phyloP scores from a whole-genome alignment of 352 stramenopile species.

The Phytophthora syringae region DNA sequence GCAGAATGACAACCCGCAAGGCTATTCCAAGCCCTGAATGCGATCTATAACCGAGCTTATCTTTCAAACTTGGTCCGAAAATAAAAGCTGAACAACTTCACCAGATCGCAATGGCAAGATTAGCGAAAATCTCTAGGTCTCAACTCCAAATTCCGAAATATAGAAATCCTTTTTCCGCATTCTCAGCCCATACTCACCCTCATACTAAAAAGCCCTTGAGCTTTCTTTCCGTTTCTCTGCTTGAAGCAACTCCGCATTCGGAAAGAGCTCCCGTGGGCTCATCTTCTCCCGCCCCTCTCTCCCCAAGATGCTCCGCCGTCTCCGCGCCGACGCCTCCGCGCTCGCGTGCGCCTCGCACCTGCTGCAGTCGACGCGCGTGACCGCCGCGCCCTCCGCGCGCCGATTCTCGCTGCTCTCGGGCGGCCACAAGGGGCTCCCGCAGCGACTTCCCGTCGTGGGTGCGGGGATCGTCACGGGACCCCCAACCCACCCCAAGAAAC shows the following conservation, averaged over 20 bases:
- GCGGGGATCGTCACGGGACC: slow-evolving; percentile 22
- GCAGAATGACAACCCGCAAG: too few relatives aligned
- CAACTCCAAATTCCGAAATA: background rate
- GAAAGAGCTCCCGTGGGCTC: slow-evolving; percentile 16
- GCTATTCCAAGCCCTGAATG: too few relatives aligned
- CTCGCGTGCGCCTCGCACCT: slow-evolving; percentile 23
- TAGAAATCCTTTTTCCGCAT: background rate
- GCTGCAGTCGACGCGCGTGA: slow-evolving; percentile 17
- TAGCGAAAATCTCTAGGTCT: too few relatives aligned
- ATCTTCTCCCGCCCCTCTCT: background rate
- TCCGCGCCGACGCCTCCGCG: slow-evolving; percentile 13
- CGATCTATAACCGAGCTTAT: too few relatives aligned
- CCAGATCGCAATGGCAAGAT: too few relatives aligned
- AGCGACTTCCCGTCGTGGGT: slow-evolving; percentile 4
- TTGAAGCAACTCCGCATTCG: slow-evolving; percentile 25
- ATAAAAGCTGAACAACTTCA: too few relatives aligned
- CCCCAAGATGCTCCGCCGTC: slow-evolving; percentile 31
- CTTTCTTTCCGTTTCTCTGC: slow-evolving; percentile 27
- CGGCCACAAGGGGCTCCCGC: background rate
- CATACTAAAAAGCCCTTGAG: slow-evolving; percentile 15
- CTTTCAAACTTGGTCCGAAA: too few relatives aligned
- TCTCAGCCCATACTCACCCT: background rate
- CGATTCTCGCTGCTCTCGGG: slow-evolving; percentile 18
- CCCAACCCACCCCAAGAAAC: slow-evolving; percentile 26
- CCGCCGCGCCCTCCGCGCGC: slow-evolving; percentile 10